These are phyloP conservation scores for Chimonanthus praecox DNA, from an alignment of 164 flowering plant species.

Conservation along the genomic window DNA sequence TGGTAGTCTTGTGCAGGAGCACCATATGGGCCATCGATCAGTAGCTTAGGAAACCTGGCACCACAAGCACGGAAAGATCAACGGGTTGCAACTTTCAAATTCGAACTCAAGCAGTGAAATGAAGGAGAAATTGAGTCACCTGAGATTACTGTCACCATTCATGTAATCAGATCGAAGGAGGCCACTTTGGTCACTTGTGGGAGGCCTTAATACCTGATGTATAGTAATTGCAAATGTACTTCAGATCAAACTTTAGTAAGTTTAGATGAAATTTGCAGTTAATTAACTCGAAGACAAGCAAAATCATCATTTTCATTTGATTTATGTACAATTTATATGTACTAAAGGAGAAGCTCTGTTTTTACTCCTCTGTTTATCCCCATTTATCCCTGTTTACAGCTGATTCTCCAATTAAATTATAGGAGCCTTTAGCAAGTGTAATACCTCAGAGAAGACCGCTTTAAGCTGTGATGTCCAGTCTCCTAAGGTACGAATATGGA, in stretches of 20 bases:
- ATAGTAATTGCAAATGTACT: neutral
- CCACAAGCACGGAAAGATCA: neutral
- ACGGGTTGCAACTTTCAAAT: neutral
- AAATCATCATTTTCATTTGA: too few species aligned
- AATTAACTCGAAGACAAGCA: neutral
- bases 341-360: too few species aligned
- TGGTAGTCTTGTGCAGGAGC: constrained; percentile 75
- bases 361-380: too few species aligned
- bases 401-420: neutral
- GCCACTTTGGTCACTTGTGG: constrained; percentile 47
- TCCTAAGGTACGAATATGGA: constrained; percentile 58
- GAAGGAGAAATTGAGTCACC: neutral
- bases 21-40: constrained; percentile 64
- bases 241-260: neutral
- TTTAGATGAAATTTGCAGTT: neutral
- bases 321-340: too few species aligned
- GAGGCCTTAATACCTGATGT: constrained; percentile 49
- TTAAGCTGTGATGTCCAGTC: constrained; percentile 67
- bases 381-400: neutral
- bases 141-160: constrained; percentile 15
- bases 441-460: constrained; percentile 47
- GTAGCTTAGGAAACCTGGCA: constrained; percentile 43
- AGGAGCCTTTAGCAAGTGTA: constrained; percentile 15
- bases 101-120: neutral
- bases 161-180: constrained; percentile 47